phyloP scores from a whole-genome alignment of 257 asterid species.

The Cordia subcordata region DNA sequence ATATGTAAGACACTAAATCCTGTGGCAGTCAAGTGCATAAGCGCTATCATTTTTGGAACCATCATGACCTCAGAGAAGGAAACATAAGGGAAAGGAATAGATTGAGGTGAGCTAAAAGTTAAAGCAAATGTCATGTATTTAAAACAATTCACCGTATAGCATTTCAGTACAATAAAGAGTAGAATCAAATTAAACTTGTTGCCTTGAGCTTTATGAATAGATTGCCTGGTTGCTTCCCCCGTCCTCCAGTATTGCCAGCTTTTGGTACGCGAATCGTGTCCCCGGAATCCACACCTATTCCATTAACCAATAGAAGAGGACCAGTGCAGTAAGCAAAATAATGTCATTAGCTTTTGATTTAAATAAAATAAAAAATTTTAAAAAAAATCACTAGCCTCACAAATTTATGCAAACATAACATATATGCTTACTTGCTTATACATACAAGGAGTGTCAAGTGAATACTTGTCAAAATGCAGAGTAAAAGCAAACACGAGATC shows the following conservation, averaged over 20 bases:
- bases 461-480: no score
- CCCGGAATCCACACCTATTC: slow-evolving; percentile 75
- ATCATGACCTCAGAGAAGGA: no score
- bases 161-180: background rate
- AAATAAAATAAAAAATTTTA: no score
- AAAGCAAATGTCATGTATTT: background rate
- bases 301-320: slow-evolving; percentile 14
- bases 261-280: slow-evolving; percentile 77
- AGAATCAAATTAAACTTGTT: slow-evolving; percentile 7
- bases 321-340: slow-evolving; percentile 9
- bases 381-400: background rate
- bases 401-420: no score
- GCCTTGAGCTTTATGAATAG: slow-evolving; percentile 72
- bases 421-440: no score
- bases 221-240: slow-evolving; percentile 63
- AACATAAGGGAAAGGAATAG: no score
- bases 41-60: background rate
- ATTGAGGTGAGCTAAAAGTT: background rate
- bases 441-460: no score
- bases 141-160: background rate
- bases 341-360: slow-evolving; percentile 6
- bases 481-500: no score
- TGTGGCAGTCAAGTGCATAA: background rate
- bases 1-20: background rate
- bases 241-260: slow-evolving; percentile 78